Evolutionary conservation across 345 rosid species (phyloP).

Genomic region (Brassica nigra): DNA sequence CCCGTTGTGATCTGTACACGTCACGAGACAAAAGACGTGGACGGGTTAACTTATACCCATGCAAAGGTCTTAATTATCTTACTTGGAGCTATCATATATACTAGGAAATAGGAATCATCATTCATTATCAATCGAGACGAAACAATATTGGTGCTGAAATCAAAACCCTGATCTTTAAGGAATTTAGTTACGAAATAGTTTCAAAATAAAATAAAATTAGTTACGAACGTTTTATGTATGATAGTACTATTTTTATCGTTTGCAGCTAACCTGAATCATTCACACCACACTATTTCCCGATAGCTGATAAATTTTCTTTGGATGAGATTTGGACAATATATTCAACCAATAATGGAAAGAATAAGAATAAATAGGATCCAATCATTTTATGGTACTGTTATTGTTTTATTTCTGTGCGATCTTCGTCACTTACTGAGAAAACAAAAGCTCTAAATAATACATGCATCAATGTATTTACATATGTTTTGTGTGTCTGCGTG

Average conservation of each 20-base stretch:
- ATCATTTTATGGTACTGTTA: neutral
- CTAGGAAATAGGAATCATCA: neutral
- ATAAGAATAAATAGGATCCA: constrained; percentile 1
- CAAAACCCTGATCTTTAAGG: neutral
- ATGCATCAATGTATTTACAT: constrained; percentile 5
- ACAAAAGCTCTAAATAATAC: neutral
- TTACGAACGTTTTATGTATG: neutral
- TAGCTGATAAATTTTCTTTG: neutral
- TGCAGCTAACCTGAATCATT: constrained; percentile 16
- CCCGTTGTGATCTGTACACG: neutral
- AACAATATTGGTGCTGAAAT: constrained; percentile 29
- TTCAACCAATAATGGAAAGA: constrained; percentile 32
- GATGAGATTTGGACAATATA: constrained; percentile 9
- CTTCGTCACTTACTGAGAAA: constrained; percentile 7
- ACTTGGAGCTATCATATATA: neutral
- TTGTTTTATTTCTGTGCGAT: neutral
- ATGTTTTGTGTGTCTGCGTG: neutral
- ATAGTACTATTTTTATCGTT: neutral
- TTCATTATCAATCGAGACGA: constrained; percentile 18
- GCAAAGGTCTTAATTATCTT: neutral
- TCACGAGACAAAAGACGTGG: neutral
- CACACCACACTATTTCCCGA: constrained; percentile 1
- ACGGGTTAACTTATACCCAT: neutral
- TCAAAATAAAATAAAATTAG: neutral
- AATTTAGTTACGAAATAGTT: neutral